phyloP scores from a whole-genome alignment of 139 green algal genomes.

The Chlamydomonas schloesseri region DNA sequence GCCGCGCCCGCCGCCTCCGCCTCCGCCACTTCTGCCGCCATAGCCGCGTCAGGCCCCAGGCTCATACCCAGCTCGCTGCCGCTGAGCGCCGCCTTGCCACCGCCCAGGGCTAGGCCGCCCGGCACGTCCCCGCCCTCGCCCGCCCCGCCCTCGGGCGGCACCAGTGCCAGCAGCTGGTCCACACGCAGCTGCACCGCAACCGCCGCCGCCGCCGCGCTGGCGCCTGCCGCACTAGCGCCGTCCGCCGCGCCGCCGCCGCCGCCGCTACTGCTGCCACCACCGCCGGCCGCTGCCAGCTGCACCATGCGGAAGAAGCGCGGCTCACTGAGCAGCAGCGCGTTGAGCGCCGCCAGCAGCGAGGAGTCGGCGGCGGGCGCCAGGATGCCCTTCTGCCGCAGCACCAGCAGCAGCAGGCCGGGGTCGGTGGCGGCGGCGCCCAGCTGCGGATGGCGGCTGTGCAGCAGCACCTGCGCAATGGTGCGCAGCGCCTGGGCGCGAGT shows the following conservation, averaged over 20 bases:
- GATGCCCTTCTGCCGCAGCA: constrained; percentile 40
- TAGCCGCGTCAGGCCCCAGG: not conserved
- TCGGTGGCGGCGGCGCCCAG: constrained; percentile 25
- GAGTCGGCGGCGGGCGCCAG: not conserved
- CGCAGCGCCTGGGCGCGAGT: constrained; percentile 22
- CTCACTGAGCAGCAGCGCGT: constrained; percentile 11
- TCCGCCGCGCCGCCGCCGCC: not conserved
- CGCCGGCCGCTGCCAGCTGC: not conserved
- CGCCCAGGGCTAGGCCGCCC: not conserved
- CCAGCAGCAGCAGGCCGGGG: constrained; percentile 20
- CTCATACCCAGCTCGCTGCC: too few relatives aligned
- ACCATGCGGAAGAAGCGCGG: constrained; percentile 29
- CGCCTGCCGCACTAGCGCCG: not conserved
- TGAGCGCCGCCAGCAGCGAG: not conserved
- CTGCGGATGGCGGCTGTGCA: constrained; percentile 24
- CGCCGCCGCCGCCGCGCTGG: not conserved
- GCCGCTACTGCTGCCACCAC: not conserved
- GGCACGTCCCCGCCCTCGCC: not conserved
- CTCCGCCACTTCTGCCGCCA: not conserved
- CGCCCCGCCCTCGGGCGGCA: not conserved
- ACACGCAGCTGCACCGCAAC: constrained; percentile 6
- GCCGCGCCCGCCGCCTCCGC: not conserved
- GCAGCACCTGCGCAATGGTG: constrained; percentile 30
- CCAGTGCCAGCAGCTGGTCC: constrained; percentile 6
- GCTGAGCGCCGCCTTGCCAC: not conserved